Base-by-base conservation (phyloP, 305 asterid species). In the Euphrasia arctica region DNA sequence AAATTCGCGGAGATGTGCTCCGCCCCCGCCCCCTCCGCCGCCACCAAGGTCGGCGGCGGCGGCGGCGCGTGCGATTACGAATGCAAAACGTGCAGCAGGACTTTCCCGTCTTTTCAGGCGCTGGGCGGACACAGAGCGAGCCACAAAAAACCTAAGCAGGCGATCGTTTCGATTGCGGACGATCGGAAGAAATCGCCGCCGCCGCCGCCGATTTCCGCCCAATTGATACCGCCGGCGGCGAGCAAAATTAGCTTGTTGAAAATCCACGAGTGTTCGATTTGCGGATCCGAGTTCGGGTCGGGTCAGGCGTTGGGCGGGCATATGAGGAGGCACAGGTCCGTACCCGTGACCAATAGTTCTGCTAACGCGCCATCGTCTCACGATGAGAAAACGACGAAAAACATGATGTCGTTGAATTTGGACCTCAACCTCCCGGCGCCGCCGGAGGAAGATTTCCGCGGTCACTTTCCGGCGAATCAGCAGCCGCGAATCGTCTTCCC, bases 301-400 rank as follows among this genome's bases (percentile, higher is more conserved):
- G 97, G 97, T 0, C 97, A 90, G 65, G 97, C 97, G 1, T 62
- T 90, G 68, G 97, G 97, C 5, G 97, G 97, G 13, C 97, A 89
- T 57, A 89, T 89, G 97, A 80, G 97, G 66, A 75, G 89, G 31
- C 97, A 89, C 28, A 75, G 96, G 48, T 65, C 80, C 32, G 54
- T 54, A 18, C 22, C 22, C 22, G 22, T 18, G 63, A 12, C 64
- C 1, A 54, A 60, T 45, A 55, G 42, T 6, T 39, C 65, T 62
- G 41, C 32, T 68, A 64, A n/a, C 4, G 10, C 5, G n/a, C n/a
- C 22, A 18, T 18, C 77, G 51, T 39, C 67, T n/a, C 57, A 28
- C 31, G 75, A 64, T 22, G 78, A 80, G 58, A 83, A 77, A 62
- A 70, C 75, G 63, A 70, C 75, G 0, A 71, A 77, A 45, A 80